phyloP scores from a whole-genome alignment of 1,284 basidiomycete species.

The Ceratobasidium sp. region DNA sequence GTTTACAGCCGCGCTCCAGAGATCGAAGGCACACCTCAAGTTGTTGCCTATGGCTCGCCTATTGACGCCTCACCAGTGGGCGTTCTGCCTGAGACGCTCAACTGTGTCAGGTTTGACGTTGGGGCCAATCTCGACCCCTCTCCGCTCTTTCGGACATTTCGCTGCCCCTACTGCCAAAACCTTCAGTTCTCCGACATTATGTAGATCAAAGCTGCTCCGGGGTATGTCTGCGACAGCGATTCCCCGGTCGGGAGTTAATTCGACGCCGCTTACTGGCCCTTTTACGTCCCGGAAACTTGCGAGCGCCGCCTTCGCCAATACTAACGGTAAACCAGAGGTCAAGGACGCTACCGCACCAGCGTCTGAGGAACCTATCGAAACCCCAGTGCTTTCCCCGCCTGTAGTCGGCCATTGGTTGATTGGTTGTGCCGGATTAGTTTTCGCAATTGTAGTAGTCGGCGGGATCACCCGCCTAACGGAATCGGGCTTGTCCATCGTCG shows the following conservation, averaged over 20 bases:
- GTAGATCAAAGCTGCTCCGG: conserved; percentile 21
- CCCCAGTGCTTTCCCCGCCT: conserved; percentile 57
- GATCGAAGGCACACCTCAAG: background rate
- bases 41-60: conserved; percentile 30
- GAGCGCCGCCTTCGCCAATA: conserved; percentile 2
- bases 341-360: background rate
- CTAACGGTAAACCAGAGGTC: conserved; percentile 3
- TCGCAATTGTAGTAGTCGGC: conserved; percentile 92
- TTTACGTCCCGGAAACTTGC: conserved; percentile 29
- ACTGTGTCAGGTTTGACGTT: background rate
- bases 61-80: conserved; percentile 16
- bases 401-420: conserved; percentile 84
- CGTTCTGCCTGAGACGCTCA: background rate
- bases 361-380: conserved; percentile 3
- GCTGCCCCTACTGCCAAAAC: background rate
- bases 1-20: background rate
- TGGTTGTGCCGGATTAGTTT: conserved; percentile 80
- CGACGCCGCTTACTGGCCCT: conserved; percentile 14
- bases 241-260: conserved; percentile 4
- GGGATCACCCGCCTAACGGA: conserved; percentile 97
- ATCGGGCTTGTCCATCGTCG: conserved; percentile 95
- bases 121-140: background rate
- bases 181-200: background rate
- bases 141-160: conserved; percentile 14
- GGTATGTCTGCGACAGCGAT: conserved; percentile 22